These are phyloP conservation scores for Emmonsiellopsis sp. DNA, from an alignment of 2,329 filamentous ascomycete species.

Conservation along the genomic window DNA sequence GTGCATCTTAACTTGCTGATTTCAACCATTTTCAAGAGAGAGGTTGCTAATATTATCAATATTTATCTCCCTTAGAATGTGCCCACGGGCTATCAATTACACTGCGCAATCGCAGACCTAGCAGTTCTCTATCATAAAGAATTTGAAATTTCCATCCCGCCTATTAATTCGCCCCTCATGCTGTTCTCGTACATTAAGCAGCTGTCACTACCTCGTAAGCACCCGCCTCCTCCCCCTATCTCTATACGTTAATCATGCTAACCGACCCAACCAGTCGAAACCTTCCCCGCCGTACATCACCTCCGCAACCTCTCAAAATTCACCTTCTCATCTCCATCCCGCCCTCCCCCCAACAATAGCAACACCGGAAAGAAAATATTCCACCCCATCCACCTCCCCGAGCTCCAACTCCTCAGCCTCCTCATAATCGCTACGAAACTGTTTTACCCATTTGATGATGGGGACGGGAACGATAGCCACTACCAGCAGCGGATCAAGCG, in stretches of 20 bases:
- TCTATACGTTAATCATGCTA: background rate
- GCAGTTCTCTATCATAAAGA: constrained; percentile 55
- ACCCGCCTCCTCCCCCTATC: background rate
- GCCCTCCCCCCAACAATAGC: constrained; percentile 7
- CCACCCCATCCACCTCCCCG: constrained; percentile 52
- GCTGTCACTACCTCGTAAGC: constrained; percentile 63
- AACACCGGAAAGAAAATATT: constrained; percentile 17
- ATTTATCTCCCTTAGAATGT: constrained; percentile 19
- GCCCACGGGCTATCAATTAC: constrained; percentile 48
- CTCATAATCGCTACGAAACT: constrained; percentile 71
- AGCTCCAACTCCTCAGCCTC: constrained; percentile 61
- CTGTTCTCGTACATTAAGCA: constrained; percentile 61
- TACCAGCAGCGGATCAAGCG: constrained; percentile 20
- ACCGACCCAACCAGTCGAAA: constrained; percentile 18
- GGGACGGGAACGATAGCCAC: constrained; percentile 17
- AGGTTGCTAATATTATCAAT: constrained; percentile 19
- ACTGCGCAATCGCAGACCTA: constrained; percentile 53
- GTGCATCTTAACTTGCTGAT: background rate
- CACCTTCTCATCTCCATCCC: constrained; percentile 44
- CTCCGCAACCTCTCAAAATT: constrained; percentile 50
- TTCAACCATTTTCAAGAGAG: background rate
- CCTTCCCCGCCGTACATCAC: constrained; percentile 46
- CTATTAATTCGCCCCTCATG: constrained; percentile 60
- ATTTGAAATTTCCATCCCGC: constrained; percentile 62
- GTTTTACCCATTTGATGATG: constrained; percentile 61